These are phyloP conservation scores for Amphibolis antarctica DNA, from an alignment of 106 monocot genomes.

Conservation along the genomic window DNA sequence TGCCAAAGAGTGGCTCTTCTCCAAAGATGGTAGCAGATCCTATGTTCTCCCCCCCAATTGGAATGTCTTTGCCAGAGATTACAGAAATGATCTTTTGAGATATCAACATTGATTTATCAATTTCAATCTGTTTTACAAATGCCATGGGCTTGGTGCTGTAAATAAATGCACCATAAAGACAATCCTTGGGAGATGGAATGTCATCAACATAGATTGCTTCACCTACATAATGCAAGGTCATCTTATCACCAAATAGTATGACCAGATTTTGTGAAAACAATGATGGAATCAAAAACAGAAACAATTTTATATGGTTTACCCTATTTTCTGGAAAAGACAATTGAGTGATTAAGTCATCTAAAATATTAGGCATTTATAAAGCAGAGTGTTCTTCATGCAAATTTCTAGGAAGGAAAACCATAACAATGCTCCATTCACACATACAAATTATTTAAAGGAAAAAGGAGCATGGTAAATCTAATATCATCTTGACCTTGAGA, in stretches of 20 bases:
- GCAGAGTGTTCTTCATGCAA: no score
- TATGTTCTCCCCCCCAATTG: conserved; percentile 51
- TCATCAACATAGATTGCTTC: conserved; percentile 87
- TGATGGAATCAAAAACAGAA: no score
- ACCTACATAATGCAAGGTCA: conserved; percentile 27
- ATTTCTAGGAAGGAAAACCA: no score
- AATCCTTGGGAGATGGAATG: conserved; percentile 53
- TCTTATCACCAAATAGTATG: no score
- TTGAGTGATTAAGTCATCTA: no score
- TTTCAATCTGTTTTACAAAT: conserved; percentile 35
- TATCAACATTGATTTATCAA: conserved; percentile 28
- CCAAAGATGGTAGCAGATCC: conserved; percentile 36
- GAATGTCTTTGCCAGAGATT: conserved; percentile 51
- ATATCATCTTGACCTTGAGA: no score
- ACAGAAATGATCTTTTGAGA: conserved; percentile 30
- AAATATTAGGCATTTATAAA: no score
- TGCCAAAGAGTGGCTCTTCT: conserved; percentile 45
- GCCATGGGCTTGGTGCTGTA: conserved; percentile 42
- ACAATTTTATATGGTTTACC: no score
- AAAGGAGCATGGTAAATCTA: no score
- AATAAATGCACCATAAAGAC: conserved; percentile 68
- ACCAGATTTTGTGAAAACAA: not conserved
- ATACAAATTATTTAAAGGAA: no score
- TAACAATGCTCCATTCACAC: no score
- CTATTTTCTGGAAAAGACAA: no score